Percentiles rank a stretch among this genome's conserved stretches.
phyloP scores from a whole-genome alignment of 2,329 filamentous ascomycete species.

The Gaeumannomyces sp. region DNA sequence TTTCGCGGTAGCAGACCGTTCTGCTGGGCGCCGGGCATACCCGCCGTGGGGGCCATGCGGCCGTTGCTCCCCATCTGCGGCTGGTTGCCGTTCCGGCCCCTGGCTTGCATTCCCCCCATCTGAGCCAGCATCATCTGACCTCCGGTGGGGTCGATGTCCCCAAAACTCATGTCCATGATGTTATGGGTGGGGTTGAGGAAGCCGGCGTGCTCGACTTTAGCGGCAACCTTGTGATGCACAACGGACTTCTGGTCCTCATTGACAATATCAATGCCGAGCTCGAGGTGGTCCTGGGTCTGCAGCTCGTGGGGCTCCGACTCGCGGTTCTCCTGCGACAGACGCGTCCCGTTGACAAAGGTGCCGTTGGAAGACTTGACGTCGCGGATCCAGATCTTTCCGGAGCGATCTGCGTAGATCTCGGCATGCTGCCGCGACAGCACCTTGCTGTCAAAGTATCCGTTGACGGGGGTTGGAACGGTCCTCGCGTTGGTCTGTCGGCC shows the following conservation, averaged over 20 bases:
- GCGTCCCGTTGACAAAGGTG: slow-evolving; percentile 91
- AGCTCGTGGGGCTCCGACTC: slow-evolving; percentile 95
- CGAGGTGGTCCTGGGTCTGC: slow-evolving; percentile 83
- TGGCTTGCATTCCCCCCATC: slow-evolving; percentile 59
- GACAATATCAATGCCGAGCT: slow-evolving; percentile 96
- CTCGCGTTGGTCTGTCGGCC: slow-evolving; percentile 96
- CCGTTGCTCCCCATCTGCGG: slow-evolving; percentile 56
- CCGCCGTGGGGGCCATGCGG: slow-evolving; percentile 50
- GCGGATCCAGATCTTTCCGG: slow-evolving; percentile 89
- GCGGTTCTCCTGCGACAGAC: slow-evolving; percentile 86
- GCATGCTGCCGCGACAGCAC: slow-evolving; percentile 94
- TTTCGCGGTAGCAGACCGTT: slow-evolving; percentile 66
- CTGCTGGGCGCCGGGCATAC: slow-evolving; percentile 37
- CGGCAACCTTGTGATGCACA: slow-evolving; percentile 96
- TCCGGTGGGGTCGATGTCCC: slow-evolving; percentile 79
- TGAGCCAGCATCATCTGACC: slow-evolving; percentile 63
- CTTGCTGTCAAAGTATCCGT: slow-evolving; percentile 98
- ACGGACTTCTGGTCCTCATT: slow-evolving; percentile 98
- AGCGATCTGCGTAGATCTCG: slow-evolving; percentile 81
- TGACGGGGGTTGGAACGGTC: slow-evolving; percentile 81
- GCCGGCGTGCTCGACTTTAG: slow-evolving; percentile 92
- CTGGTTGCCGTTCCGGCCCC: slow-evolving; percentile 64
- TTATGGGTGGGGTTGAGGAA: slow-evolving; percentile 70
- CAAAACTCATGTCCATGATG: slow-evolving; percentile 83
- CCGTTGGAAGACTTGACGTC: slow-evolving; percentile 99